phyloP scores from a whole-genome alignment of 805 yeast genomes.

The Yarrowia hollandica region DNA sequence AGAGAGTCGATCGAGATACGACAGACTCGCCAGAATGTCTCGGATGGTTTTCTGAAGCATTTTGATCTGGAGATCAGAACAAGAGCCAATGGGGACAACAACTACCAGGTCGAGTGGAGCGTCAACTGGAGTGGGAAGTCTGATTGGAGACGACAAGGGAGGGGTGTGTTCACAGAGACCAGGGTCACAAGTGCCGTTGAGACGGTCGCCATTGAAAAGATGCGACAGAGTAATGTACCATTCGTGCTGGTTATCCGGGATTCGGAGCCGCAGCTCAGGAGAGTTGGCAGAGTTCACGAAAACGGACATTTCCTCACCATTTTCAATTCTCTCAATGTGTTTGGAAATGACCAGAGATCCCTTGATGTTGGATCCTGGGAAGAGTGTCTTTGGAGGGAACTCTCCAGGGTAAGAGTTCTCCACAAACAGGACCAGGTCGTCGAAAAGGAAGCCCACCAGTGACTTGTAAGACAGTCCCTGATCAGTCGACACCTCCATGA shows the following conservation, averaged over 20 bases:
- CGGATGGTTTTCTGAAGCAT: neutral
- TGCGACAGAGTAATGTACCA: neutral
- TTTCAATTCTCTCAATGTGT: neutral
- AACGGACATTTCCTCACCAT: neutral
- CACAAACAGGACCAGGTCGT: slow-evolving; percentile 10
- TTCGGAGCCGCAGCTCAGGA: neutral
- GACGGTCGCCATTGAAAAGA: neutral
- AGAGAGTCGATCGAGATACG: slow-evolving; percentile 2
- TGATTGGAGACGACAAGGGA: neutral
- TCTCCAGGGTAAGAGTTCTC: slow-evolving; percentile 10
- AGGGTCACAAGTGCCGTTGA: neutral
- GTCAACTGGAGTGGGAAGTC: neutral
- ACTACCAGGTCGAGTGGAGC: slow-evolving; percentile 10
- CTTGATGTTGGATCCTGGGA: slow-evolving; percentile 17
- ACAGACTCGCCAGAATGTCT: neutral
- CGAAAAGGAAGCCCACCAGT: slow-evolving; percentile 13
- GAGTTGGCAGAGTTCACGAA: slow-evolving; percentile 4
- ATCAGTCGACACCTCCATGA: slow-evolving; percentile 9
- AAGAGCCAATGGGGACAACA: slow-evolving; percentile 1
- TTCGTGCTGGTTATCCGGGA: slow-evolving; percentile 1
- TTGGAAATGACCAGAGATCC: slow-evolving; percentile 12
- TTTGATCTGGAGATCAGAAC: neutral
- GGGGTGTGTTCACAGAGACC: neutral
- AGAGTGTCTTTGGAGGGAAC: neutral
- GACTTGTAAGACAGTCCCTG: neutral